These are phyloP conservation scores for Coffea humblotiana DNA, from an alignment of 305 asterid genomes.

Conservation along the genomic window DNA sequence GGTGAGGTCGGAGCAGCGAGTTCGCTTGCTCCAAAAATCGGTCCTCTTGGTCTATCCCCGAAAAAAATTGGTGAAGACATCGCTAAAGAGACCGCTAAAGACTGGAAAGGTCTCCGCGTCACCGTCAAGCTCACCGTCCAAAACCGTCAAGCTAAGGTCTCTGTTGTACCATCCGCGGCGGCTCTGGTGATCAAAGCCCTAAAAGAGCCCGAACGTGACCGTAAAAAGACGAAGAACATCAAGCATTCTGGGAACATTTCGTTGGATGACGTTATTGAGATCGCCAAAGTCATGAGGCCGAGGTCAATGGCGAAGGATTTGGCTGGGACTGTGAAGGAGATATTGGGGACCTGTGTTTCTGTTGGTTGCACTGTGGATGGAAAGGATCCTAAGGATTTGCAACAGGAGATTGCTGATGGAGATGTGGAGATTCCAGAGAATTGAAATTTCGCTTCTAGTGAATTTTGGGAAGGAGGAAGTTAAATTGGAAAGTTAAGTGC, in stretches of 20 bases:
- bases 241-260: constrained; percentile 48
- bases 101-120: constrained; percentile 49
- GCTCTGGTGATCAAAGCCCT: constrained; percentile 50
- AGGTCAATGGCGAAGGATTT: constrained; percentile 64
- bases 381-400: constrained; percentile 62
- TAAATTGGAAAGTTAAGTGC: constrained; percentile 17
- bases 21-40: constrained; percentile 49
- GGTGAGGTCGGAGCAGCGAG: constrained; percentile 47
- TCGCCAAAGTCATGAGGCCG: constrained; percentile 48
- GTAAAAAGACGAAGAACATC: constrained; percentile 46
- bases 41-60: constrained; percentile 47
- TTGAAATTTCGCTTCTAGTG: background rate
- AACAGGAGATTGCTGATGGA: constrained; percentile 57
- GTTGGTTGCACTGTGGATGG: constrained; percentile 73
- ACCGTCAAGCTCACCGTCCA: constrained; percentile 45
- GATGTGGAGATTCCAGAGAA: constrained; percentile 49
- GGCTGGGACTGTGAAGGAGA: constrained; percentile 59
- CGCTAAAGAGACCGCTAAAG: constrained; percentile 45
- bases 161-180: constrained; percentile 47
- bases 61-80: constrained; percentile 50
- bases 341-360: constrained; percentile 58
- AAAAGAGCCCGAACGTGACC: constrained; percentile 45
- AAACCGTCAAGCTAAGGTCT: constrained; percentile 43
- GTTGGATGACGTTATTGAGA: constrained; percentile 59
- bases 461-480: constrained; percentile 14